Evolutionary conservation across 768 basidiomycete species (phyloP).

Genomic region (Vararia minispora): DNA sequence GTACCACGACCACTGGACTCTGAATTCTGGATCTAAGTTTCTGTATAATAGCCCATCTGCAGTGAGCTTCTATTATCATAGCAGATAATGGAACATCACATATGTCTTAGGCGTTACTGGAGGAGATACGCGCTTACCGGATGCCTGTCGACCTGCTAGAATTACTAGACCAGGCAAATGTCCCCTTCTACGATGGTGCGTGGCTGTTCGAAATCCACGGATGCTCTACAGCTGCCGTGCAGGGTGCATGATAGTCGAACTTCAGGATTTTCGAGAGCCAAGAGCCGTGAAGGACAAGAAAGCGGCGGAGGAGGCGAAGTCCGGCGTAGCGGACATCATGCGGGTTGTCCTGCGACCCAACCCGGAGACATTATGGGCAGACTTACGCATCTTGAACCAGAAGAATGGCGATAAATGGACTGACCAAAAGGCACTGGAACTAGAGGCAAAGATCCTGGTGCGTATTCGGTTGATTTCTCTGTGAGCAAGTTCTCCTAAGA

Average conservation of each 20-base stretch:
- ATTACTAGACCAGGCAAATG: constrained; percentile 57
- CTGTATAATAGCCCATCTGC: constrained; percentile 72
- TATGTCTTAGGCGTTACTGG: constrained; percentile 52
- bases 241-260: constrained; percentile 84
- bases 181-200: constrained; percentile 80
- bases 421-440: constrained; percentile 59
- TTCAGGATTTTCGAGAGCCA: constrained; percentile 63
- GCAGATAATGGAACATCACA: constrained; percentile 3
- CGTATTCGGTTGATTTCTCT: constrained; percentile 16
- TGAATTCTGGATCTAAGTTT: constrained; percentile 76
- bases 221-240: not conserved
- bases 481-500: constrained; percentile 1
- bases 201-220: constrained; percentile 2
- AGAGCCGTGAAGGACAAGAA: constrained; percentile 48
- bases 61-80: constrained; percentile 19
- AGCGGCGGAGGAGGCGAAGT: constrained; percentile 23
- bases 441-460: constrained; percentile 68
- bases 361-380: constrained; percentile 67
- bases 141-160: constrained; percentile 84
- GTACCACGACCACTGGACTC: constrained; percentile 69
- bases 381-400: constrained; percentile 61
- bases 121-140: constrained; percentile 72
- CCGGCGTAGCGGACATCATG: constrained; percentile 34
- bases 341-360: constrained; percentile 73
- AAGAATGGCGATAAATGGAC: constrained; percentile 49